Conservation (phyloP, 441 rosid species). For the Populus hybrid region DNA sequence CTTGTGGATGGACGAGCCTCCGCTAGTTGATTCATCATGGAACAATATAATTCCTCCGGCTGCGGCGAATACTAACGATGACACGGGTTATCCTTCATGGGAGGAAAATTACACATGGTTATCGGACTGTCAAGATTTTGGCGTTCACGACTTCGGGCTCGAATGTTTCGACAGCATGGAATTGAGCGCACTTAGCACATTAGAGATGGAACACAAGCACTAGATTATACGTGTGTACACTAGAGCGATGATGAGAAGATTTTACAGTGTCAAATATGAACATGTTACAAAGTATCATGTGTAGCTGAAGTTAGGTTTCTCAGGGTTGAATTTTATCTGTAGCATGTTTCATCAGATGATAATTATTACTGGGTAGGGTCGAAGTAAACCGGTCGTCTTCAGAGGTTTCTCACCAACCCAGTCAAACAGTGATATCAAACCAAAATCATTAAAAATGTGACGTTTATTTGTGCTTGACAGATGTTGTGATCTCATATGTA, state of each 20-base stretch:
- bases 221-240: constrained; percentile 5
- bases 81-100: constrained; percentile 36
- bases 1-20: constrained; percentile 63
- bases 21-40: constrained; percentile 39
- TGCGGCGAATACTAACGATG: constrained; percentile 12
- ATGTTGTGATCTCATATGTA: constrained; percentile 26
- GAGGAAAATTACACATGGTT: constrained; percentile 55
- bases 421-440: constrained; percentile 32
- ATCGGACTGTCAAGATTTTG: constrained; percentile 73
- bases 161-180: constrained; percentile 47
- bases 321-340: constrained; percentile 1
- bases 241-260: background rate
- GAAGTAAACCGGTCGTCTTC: constrained; percentile 29
- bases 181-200: constrained; percentile 25
- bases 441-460: constrained; percentile 23
- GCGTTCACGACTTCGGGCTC: constrained; percentile 67
- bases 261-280: background rate
- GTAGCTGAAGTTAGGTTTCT: constrained; percentile 15
- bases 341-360: background rate
- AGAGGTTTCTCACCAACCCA: constrained; percentile 37
- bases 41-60: constrained; percentile 11
- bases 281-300: constrained; percentile 23
- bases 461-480: constrained; percentile 19
- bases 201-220: constrained; percentile 40
- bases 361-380: constrained; percentile 25